Evolutionary conservation across 768 basidiomycete genomes (phyloP).

Genomic region (Termitomyces sp.): DNA sequence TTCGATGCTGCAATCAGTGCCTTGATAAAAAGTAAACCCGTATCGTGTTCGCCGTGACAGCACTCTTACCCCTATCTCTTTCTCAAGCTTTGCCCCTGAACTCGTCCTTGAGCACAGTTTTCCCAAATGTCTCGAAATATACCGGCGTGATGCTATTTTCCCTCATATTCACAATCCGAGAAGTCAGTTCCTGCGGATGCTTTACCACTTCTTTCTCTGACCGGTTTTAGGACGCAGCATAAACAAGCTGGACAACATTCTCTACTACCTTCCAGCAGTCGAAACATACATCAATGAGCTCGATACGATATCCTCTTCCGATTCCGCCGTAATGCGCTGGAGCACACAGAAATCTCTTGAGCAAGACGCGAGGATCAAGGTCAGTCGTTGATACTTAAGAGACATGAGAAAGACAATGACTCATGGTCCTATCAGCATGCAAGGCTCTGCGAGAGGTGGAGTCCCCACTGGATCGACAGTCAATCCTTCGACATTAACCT

Average conservation of each 20-base stretch:
- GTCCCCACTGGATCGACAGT: conserved; percentile 20
- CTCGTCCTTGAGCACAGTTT: conserved; percentile 20
- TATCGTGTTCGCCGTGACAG: neutral
- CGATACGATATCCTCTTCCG: conserved; percentile 9
- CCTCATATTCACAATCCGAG: conserved; percentile 19
- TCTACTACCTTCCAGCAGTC: conserved; percentile 21
- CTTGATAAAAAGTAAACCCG: conserved; percentile 24
- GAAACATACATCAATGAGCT: conserved; percentile 24
- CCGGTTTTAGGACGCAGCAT: conserved; percentile 6
- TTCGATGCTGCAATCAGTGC: conserved; percentile 31
- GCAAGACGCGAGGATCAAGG: conserved; percentile 14
- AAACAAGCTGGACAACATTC: conserved; percentile 13
- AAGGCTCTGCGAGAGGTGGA: conserved; percentile 28
- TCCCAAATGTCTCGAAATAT: conserved; percentile 19
- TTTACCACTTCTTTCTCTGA: neutral
- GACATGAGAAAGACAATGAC: neutral
- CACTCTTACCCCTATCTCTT: neutral
- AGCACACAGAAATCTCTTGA: conserved; percentile 20
- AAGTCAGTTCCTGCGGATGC: conserved; percentile 14
- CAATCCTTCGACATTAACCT: conserved; percentile 12
- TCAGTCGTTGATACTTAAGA: neutral
- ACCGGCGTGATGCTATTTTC: conserved; percentile 24
- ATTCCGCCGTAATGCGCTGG: conserved; percentile 21
- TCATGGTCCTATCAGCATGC: conserved; percentile 21
- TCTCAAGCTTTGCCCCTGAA: conserved; percentile 24